These are phyloP conservation scores for Typha latifolia DNA, from an alignment of 176 grass and related monocot species.

Conservation along the genomic window DNA sequence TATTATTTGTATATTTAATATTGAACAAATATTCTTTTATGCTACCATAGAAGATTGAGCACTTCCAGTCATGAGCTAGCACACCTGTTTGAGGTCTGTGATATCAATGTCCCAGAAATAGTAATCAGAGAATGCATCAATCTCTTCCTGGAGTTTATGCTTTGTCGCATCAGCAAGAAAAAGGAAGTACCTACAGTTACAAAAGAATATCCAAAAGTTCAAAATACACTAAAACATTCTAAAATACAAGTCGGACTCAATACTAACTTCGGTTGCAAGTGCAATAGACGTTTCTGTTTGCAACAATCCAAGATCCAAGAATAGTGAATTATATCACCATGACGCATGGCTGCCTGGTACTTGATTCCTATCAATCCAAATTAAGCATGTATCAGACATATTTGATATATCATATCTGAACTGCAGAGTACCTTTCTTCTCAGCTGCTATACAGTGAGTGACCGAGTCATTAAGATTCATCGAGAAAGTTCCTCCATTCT, in stretches of 20 bases:
- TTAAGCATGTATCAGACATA: constrained; percentile 12
- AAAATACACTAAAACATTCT: background rate
- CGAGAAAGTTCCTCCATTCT: constrained; percentile 88
- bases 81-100: constrained; percentile 76
- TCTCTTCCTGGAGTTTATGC: constrained; percentile 63
- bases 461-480: constrained; percentile 98
- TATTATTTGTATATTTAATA: constrained; percentile 15
- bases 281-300: constrained; percentile 63
- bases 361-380: constrained; percentile 56
- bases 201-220: background rate
- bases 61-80: background rate
- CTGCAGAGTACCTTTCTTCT: constrained; percentile 67
- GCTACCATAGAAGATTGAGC: no score
- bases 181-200: constrained; percentile 60
- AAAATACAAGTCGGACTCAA: background rate
- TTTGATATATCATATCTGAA: background rate
- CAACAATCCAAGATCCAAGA: constrained; percentile 89
- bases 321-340: constrained; percentile 83
- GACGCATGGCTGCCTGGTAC: constrained; percentile 60
- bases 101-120: constrained; percentile 80
- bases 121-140: constrained; percentile 69
- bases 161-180: constrained; percentile 66
- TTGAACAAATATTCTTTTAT: constrained; percentile 5
- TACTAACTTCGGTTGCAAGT: constrained; percentile 72
- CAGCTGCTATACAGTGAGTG: constrained; percentile 69